Base-by-base conservation (phyloP, 805 yeast species). In the Yamadazyma takamatsuzukensis region DNA sequence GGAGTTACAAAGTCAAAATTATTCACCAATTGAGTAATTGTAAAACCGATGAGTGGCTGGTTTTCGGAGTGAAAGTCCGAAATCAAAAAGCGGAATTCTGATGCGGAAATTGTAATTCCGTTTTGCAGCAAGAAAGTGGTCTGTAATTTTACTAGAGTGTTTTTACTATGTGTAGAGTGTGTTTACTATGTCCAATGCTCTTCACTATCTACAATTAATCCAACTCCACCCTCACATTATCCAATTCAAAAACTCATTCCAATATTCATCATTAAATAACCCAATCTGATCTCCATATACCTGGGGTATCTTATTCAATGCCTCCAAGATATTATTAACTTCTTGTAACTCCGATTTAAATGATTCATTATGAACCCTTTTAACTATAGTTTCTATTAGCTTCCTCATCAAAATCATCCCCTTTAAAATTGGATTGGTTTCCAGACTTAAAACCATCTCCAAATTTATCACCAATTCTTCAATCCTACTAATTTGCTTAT, bases 171-270 rank as follows among this genome's bases (percentile, higher is more conserved):
- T n/a, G n/a, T n/a, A n/a, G n/a, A n/a, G n/a, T n/a, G n/a, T n/a
- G n/a, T n/a, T n/a, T n/a, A n/a, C n/a, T n/a, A n/a, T n/a, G n/a
- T n/a, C n/a, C n/a, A n/a, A n/a, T n/a, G n/a, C n/a, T n/a, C n/a
- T n/a, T n/a, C n/a, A n/a, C n/a, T n/a, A n/a, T n/a, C n/a, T n/a
- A n/a, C n/a, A n/a, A n/a, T n/a, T n/a, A n/a, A n/a, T n/a, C n/a
- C n/a, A n/a, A n/a, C n/a, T n/a, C n/a, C n/a, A n/a, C n/a, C n/a
- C n/a, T n/a, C n/a, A n/a, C n/a, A n/a, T 9, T 6, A 32, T 18
- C 37, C 36, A 33, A 4, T 19, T 10, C 7, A 37, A 16, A 16
- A 37, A 31, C 6, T 37, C 40, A 12, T 32, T 34, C 40, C 36
- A 37, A 17, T 27, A 23, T 6, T 25, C 29, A 15, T 37, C 40